Base-by-base conservation (phyloP, 176 grass and related monocot species). In the Coix lacrymajobi region DNA sequence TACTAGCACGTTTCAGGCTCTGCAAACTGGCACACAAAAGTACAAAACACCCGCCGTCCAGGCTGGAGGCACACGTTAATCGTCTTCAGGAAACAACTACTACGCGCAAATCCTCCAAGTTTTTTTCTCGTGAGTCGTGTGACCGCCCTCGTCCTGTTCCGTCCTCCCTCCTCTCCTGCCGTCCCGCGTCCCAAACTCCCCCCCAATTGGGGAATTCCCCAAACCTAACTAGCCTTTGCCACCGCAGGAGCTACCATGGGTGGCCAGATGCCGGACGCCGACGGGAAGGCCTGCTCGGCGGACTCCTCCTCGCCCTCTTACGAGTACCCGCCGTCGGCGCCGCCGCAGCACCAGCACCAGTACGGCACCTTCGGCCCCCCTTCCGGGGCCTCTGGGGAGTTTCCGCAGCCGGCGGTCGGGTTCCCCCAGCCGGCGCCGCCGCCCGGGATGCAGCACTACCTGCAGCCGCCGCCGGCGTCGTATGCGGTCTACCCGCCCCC, bases 291-390 rank as follows among this genome's bases (percentile, higher is more conserved):
- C 76, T 76, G 80, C 14, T 67, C 62, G 11, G 63, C 52, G 32
- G 79, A 69, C 79, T 7, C 73, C 8, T 32, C 81, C 20, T 40
- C 81, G 46, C 39, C 86, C 6, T 67, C 76, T 6, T 78, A 52
- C 30, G 88, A 79, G 13, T 79, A 75, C 84, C 67, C 91, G 12
- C 77, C 77, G 9, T 74, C 88, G 12, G 72, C 77, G 31, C 84
- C 26, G 24, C 65, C 56, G 39, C 73, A 69, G 12, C 77, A 80
- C 20, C 66, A 84, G 11, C 92, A 26, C 26, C 69, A 89, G 76
- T 97, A 98, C 82, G 96, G 96, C 36, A 95, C 96, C 41, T 98
- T 98, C 81, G 82, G 62, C 0, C 13, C 79, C 66, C 67, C 83
- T 44, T 78, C 86, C 66, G 76, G 65, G 20, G 70, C 65, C 32